Evolutionary conservation across 306 rosid genomes (phyloP).

Genomic region (Lablab purpureus): DNA sequence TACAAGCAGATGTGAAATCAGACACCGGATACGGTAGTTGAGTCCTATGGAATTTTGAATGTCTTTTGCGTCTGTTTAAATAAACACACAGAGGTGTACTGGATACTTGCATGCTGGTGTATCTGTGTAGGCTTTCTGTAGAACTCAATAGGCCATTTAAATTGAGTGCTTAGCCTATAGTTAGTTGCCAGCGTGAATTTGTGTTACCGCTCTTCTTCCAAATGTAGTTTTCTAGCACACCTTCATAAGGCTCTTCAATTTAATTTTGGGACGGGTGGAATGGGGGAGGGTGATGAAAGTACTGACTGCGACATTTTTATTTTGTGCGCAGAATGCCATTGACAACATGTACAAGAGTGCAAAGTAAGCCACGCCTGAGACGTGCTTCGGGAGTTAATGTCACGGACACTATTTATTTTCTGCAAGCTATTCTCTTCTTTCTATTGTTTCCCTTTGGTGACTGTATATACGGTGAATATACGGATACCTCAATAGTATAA

Average conservation of each 20-base stretch:
- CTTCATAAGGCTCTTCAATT: background rate
- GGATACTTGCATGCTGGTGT: background rate
- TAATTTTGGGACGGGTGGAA: background rate
- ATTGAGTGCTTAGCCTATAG: conserved; percentile 17
- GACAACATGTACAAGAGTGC: conserved; percentile 82
- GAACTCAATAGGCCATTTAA: background rate
- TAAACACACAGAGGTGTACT: background rate
- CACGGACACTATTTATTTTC: conserved; percentile 34
- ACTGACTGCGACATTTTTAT: conserved; percentile 41
- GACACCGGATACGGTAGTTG: background rate
- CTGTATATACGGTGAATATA: conserved; percentile 34
- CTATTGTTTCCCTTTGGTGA: conserved; percentile 28
- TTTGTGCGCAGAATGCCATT: conserved; percentile 59
- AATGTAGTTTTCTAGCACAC: background rate
- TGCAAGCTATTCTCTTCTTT: conserved; percentile 26
- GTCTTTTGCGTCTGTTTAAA: background rate
- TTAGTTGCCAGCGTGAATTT: background rate
- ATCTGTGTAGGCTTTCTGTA: background rate
- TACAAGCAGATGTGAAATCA: background rate
- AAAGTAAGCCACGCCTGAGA: conserved; percentile 61
- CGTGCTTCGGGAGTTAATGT: conserved; percentile 31
- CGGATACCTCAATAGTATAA: background rate
- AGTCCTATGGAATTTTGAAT: background rate
- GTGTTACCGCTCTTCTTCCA: background rate
- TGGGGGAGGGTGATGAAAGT: conserved; percentile 5